Evolutionary conservation across 768 basidiomycete species (phyloP).

Genomic region (Amanita inopinata): DNA sequence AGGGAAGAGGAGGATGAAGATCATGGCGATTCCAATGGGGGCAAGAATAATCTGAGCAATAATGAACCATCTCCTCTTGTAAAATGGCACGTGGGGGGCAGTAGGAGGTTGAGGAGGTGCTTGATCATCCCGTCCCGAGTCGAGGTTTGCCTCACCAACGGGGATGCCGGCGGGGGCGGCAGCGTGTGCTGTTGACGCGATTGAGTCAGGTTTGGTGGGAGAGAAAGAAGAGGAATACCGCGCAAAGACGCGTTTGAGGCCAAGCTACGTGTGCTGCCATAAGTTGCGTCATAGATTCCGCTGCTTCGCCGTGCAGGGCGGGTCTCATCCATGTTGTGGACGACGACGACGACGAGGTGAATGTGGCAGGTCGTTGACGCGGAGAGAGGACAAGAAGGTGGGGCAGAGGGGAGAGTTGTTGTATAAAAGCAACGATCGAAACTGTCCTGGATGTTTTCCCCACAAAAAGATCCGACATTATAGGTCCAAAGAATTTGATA

Average conservation of each 20-base stretch:
- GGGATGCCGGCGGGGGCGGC: constrained; percentile 13
- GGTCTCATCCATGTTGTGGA: constrained; percentile 15
- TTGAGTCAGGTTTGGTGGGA: constrained; percentile 1
- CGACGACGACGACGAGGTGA: too few species aligned
- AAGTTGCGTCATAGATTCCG: constrained; percentile 11
- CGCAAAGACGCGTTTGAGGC: constrained; percentile 15
- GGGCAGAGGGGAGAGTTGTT: not conserved
- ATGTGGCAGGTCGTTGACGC: too few species aligned
- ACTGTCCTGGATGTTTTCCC: too few species aligned
- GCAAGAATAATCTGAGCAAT: constrained; percentile 40
- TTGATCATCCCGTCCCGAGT: constrained; percentile 8
- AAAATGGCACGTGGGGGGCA: constrained; percentile 32
- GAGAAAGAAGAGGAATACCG: constrained; percentile 11
- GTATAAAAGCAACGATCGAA: not conserved
- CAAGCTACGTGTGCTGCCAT: constrained; percentile 12
- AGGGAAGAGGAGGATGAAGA: constrained; percentile 63
- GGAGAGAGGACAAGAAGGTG: not conserved
- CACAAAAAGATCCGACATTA: not conserved
- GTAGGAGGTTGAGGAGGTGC: constrained; percentile 14
- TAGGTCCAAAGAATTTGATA: too few species aligned
- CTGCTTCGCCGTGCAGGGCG: constrained; percentile 11
- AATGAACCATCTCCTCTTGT: constrained; percentile 58
- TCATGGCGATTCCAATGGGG: constrained; percentile 46
- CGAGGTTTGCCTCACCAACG: not conserved
- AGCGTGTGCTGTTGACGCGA: constrained; percentile 22